phyloP scores from a whole-genome alignment of 1,139 yeast genomes.

The Scheffersomyces segobiensis region DNA sequence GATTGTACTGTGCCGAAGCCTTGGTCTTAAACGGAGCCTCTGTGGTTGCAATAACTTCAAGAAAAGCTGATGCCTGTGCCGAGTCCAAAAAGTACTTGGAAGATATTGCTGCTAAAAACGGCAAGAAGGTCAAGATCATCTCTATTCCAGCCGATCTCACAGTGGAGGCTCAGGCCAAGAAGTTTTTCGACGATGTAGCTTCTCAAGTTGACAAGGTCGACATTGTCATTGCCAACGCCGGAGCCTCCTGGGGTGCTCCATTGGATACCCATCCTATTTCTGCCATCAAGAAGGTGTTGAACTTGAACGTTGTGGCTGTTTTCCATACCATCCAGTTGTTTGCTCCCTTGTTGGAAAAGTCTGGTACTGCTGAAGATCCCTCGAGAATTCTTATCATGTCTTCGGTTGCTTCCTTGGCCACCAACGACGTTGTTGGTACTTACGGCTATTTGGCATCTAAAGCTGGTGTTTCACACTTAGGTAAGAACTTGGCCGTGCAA shows the following conservation, averaged over 20 bases:
- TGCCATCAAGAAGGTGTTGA: conserved; percentile 65
- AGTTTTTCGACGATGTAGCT: conserved; percentile 45
- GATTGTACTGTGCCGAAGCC: conserved; percentile 68
- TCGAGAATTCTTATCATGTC: conserved; percentile 68
- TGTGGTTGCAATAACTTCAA: conserved; percentile 63
- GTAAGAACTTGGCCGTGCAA: conserved; percentile 61
- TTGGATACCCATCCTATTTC: conserved; percentile 60
- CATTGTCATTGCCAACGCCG: conserved; percentile 76
- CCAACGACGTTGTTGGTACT: conserved; percentile 54
- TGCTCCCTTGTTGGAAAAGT: conserved; percentile 53
- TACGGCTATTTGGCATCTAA: conserved; percentile 76
- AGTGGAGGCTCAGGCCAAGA: conserved; percentile 48
- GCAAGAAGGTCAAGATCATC: conserved; percentile 45
- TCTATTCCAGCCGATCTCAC: conserved; percentile 66
- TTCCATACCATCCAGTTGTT: conserved; percentile 67
- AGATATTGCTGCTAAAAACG: conserved; percentile 41
- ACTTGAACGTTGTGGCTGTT: conserved; percentile 70
- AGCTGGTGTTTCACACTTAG: conserved; percentile 75
- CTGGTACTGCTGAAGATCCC: conserved; percentile 62
- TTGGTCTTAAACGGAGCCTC: conserved; percentile 64
- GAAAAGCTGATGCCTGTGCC: conserved; percentile 65
- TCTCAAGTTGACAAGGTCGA: conserved; percentile 50
- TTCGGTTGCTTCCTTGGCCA: conserved; percentile 51
- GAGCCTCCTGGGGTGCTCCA: conserved; percentile 79
- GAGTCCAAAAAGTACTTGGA: conserved; percentile 57